Base-by-base conservation (phyloP, 768 basidiomycete species). In the Tulasnella sp. region DNA sequence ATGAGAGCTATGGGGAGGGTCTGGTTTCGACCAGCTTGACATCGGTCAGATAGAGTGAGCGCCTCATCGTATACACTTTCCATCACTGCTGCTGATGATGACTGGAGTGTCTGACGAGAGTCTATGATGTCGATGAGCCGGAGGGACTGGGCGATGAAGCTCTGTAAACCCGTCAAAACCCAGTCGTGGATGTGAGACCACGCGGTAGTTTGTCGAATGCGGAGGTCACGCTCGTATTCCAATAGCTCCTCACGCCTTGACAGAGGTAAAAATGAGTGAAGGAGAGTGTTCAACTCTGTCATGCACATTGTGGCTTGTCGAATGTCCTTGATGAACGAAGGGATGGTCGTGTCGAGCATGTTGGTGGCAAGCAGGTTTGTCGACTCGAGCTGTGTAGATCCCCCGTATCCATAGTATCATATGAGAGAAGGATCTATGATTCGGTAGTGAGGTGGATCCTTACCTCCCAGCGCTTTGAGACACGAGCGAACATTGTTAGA, bases 381-480 rank as follows among this genome's bases (percentile, higher is more conserved):
- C 22, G 51, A 21, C 22, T 30, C 31, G 22, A 53, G 51, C 51
- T 53, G 31, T 53, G 31, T 3, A 31, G 12, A 53, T 9, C 11
- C 25, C 2, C 46, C 19, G 9, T 17, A 24, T 50, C 24, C n/a
- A n/a, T n/a, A n/a, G n/a, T n/a, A n/a, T 38, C 34, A 38, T 7
- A 7, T 15, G 15, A 15, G 7, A 38, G 15, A 38, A 53, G 4
- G 17, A 11, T 5, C 21, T 30, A 38, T 17, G 15, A 30, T 19
- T 21, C 29, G 4, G 4, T 3, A 11, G 15, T 31, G 11, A 31
- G 17, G n/a, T 5, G n/a, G 17, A 7, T 10, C 11, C 51, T 3
- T 34, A 52, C 51, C 51, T 52, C 51, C 51, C 51, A 53, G 12
- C 51, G 51, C n/a, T n/a, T n/a, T n/a, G n/a, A n/a, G n/a, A n/a